phyloP scores from a whole-genome alignment of 495 filamentous ascomycete genomes.

The Rhizodiscina lignyota region DNA sequence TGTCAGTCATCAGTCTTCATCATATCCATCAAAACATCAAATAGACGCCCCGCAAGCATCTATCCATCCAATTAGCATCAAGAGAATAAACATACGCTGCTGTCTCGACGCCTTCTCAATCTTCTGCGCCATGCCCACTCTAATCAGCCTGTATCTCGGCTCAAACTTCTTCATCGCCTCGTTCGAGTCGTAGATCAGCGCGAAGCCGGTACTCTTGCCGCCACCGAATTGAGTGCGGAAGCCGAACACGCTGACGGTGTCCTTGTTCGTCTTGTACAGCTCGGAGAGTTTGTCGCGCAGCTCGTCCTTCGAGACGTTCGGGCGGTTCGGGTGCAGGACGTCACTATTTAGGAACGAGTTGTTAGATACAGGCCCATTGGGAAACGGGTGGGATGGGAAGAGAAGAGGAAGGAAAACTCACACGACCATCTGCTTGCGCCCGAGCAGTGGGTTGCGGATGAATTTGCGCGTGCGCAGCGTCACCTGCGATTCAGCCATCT shows the following conservation, averaged over 20 bases:
- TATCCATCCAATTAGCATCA: not conserved
- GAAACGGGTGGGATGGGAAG: constrained; percentile 4
- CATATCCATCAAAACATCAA: not conserved
- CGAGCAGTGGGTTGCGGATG: constrained; percentile 97
- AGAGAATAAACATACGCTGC: constrained; percentile 65
- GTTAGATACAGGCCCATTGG: constrained; percentile 3
- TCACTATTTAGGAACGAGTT: constrained; percentile 41
- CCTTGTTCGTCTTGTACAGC: constrained; percentile 95
- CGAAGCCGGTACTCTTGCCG: constrained; percentile 98
- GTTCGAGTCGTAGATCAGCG: constrained; percentile 89
- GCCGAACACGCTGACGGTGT: constrained; percentile 91
- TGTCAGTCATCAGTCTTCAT: constrained; percentile 20
- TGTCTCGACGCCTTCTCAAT: constrained; percentile 92
- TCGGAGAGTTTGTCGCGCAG: constrained; percentile 86
- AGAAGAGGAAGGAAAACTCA: constrained; percentile 39
- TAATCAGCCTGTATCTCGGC: constrained; percentile 90
- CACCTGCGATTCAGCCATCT: constrained; percentile 83
- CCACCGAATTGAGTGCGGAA: constrained; percentile 98
- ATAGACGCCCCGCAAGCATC: too few species aligned
- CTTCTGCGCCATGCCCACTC: constrained; percentile 80
- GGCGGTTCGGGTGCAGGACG: constrained; percentile 94
- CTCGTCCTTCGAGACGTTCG: constrained; percentile 98
- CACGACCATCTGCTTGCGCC: constrained; percentile 99
- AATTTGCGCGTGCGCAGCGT: constrained; percentile 99
- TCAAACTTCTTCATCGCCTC: constrained; percentile 99